These are phyloP conservation scores for Ramaria sp. DNA, from an alignment of 768 basidiomycete species.

Conservation along the genomic window DNA sequence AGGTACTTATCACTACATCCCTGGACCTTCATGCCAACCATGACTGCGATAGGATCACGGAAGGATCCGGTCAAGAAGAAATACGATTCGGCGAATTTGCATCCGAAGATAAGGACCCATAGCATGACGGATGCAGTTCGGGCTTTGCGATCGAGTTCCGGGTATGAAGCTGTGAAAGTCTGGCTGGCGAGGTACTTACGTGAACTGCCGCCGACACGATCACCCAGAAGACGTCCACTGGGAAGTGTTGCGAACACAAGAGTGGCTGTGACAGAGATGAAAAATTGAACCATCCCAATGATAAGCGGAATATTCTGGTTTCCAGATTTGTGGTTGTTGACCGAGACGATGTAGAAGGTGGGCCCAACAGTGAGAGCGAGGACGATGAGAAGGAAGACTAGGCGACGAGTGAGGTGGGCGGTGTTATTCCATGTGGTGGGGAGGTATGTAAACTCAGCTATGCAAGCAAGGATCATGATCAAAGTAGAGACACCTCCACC, in stretches of 20 bases:
- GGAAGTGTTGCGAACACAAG: conserved; percentile 81
- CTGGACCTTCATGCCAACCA: conserved; percentile 92
- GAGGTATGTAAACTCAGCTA: conserved; percentile 94
- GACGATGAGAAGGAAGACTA: conserved; percentile 85
- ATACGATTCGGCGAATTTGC: conserved; percentile 95
- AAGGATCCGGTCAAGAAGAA: conserved; percentile 98
- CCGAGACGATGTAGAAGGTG: conserved; percentile 84
- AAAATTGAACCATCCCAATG: conserved; percentile 89
- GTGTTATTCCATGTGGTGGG: conserved; percentile 99
- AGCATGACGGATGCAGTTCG: conserved; percentile 77
- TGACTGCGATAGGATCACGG: conserved; percentile 89
- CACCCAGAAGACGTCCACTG: conserved; percentile 97
- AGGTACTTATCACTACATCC: conserved; percentile 80
- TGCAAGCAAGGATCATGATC: conserved; percentile 90
- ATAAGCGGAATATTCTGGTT: conserved; percentile 73
- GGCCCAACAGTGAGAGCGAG: conserved; percentile 89
- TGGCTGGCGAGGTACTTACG: conserved; percentile 98
- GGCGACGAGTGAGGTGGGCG: conserved; percentile 87
- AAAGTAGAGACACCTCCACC: conserved; percentile 88
- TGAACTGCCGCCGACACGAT: conserved; percentile 94
- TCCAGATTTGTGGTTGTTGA: conserved; percentile 48
- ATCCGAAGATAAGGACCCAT: conserved; percentile 90
- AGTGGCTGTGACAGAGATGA: conserved; percentile 76
- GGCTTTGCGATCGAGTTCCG: conserved; percentile 55
- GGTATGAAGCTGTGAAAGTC: conserved; percentile 98